Evolutionary conservation across 2,329 filamentous ascomycete genomes (phyloP), one percentile per base, ranked within the genome.

Genomic region (Diplodia corticola): DNA sequence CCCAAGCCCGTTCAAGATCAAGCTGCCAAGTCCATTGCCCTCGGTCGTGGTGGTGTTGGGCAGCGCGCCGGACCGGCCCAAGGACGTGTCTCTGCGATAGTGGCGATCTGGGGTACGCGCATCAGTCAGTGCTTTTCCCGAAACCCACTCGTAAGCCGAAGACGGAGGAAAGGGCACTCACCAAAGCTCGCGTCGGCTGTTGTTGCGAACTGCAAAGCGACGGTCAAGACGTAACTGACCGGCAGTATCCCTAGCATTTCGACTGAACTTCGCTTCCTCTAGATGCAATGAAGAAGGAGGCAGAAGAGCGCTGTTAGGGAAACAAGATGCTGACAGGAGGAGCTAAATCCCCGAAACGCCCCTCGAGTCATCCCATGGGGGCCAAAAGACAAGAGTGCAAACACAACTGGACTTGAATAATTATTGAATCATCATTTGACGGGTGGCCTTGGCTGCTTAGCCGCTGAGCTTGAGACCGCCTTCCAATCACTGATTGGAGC

Each of bases 291-390:
- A 33, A n/a, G 57, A 28, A 24, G 26, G 5, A 12, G 24, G 57
- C 7, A 6, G 10, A 15, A 40, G 53, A 26, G 26, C 20, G 28
- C 26, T 44, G 4, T n/a, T n/a, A 28, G 13, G 26, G 30, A 49
- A 49, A 48, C n/a, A 49, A 20, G 10, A 24, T 24, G 57, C 57
- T 33, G 57, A 61, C 57, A 61, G 57, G 57, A 61, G 44, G 24
- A 24, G 28, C 5, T 10, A 30, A 55, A 12, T 40, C 7, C 20
- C 10, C 10, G 17, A 13, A 7, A 13, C 20, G 33, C 28, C 12
- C 12, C n/a, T 20, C 57, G 44, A 61, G 57, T 61, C 57, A 61
- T 44, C 49, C 12, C 57, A 61, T 61, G 57, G 57, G 57, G 57
- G 57, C 57, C 57, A 49, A n/a, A 61, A 49, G 40, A 10, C 40